phyloP scores from a whole-genome alignment of 2,329 filamentous ascomycete genomes.

The Aspergillus alliaceus region DNA sequence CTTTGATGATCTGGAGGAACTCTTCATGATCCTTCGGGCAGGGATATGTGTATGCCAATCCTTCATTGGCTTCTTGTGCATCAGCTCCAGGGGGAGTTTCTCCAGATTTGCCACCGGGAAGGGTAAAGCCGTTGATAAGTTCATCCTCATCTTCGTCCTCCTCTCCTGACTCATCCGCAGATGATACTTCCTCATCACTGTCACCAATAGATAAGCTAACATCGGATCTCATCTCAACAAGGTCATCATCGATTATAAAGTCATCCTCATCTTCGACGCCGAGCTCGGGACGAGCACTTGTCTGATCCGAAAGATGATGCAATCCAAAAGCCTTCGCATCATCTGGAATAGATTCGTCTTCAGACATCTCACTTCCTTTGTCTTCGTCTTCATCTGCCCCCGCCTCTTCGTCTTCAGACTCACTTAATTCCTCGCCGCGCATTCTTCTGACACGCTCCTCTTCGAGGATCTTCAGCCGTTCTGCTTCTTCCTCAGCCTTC shows the following conservation, averaged over 20 bases:
- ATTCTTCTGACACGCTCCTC: slow-evolving; percentile 80
- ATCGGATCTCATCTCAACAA: slow-evolving; percentile 77
- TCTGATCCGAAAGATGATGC: slow-evolving; percentile 49
- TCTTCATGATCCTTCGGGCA: slow-evolving; percentile 80
- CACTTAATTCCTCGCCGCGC: slow-evolving; percentile 73
- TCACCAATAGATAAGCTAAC: slow-evolving; percentile 43
- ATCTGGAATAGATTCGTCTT: slow-evolving; percentile 51
- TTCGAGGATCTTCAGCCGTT: slow-evolving; percentile 76
- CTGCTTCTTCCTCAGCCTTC: slow-evolving; percentile 72
- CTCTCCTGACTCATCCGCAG: slow-evolving; percentile 56
- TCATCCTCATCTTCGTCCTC: slow-evolving; percentile 63
- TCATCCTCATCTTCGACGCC: slow-evolving; percentile 93
- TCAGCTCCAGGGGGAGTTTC: slow-evolving; percentile 36
- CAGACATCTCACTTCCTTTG: slow-evolving; percentile 39
- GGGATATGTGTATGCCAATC: slow-evolving; percentile 78
- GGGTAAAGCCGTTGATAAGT: slow-evolving; percentile 67
- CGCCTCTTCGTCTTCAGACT: slow-evolving; percentile 53
- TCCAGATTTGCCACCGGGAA: slow-evolving; percentile 28
- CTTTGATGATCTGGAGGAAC: slow-evolving; percentile 64
- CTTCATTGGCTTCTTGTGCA: slow-evolving; percentile 44
- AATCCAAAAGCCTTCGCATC: slow-evolving; percentile 64
- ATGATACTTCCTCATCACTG: slow-evolving; percentile 57
- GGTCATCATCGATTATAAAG: slow-evolving; percentile 84
- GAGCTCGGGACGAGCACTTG: slow-evolving; percentile 46
- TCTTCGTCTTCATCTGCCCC: slow-evolving; percentile 40